Evolutionary conservation across 768 basidiomycete species (phyloP), one percentile per base, ranked within the genome.

Genomic region (Kondoa malvinella): DNA sequence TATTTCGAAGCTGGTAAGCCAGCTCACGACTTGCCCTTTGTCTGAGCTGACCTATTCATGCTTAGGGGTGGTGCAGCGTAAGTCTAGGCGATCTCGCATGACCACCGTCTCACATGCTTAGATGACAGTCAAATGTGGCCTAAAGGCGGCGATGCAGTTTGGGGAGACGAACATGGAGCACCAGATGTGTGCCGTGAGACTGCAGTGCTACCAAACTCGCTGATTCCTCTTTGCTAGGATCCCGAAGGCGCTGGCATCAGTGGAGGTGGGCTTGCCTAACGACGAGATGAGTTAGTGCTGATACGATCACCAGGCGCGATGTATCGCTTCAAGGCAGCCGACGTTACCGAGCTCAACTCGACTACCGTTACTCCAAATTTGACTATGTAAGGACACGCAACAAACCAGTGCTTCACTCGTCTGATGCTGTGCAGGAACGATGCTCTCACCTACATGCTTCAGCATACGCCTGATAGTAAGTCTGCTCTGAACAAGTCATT

Each of bases 1-100:
- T 99, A 14, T 96, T 99, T 80, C 82, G 90, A 31, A 88, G 86
- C 74, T 99, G 94, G 94, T 89, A 89, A 88, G 88, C 71, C 40
- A 83, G 92, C 84, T 92, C 2, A 62, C 66, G 1, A 57, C 26
- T 56, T 21, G 2, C 14, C 8, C 2, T 50, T 21, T 8, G 21
- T 50, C 21, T 50, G 40, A 50, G 12, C 21, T 50, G 12, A 8
- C 40, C 8, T 50, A 21, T 21, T 31, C 12, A 12, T 14, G 12
- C 8, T 17, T 32, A 63, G 61, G 61, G 61, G 29, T 8, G 61
- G 61, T 26, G 61, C 61, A 15, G 40, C 40, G 40, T 21, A 50
- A 50, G 40, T 50, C 12, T 50, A 50, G 21, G 21, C 40, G 21
- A 50, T 8, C 40, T 50, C 30, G 63, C 29, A 64, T n/a, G n/a